A percentile compares a stretch with the other conserved stretches of the same genome.
Evolutionary conservation across 306 rosid species (phyloP).

Genomic region (Ziziphus jujuba): DNA sequence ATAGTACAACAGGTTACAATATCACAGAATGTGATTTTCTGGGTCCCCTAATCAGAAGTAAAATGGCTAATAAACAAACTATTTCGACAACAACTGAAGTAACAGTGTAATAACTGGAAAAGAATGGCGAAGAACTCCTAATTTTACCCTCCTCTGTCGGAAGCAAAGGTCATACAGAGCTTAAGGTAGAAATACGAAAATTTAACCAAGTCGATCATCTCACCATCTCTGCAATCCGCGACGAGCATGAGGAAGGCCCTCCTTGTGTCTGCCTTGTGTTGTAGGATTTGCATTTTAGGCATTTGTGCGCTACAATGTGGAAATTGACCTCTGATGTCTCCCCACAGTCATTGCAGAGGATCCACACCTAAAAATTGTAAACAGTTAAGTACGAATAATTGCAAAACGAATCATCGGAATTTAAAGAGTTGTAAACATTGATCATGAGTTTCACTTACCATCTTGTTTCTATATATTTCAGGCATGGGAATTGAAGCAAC

Average conservation of each 20-base stretch:
- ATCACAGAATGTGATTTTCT: neutral
- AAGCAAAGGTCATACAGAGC: neutral
- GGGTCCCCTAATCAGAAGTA: neutral
- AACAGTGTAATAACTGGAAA: neutral
- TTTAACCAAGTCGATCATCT: constrained; percentile 23
- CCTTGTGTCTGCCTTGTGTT: constrained; percentile 59
- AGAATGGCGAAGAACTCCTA: neutral
- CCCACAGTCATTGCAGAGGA: constrained; percentile 77
- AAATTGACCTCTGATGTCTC: constrained; percentile 54
- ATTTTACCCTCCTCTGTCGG: neutral
- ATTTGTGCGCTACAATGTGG: constrained; percentile 53
- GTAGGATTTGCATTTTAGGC: constrained; percentile 52
- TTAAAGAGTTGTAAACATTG: neutral
- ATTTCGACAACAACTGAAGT: neutral
- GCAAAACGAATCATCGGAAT: neutral
- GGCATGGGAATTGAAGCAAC: constrained; percentile 46
- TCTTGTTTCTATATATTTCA: constrained; percentile 38
- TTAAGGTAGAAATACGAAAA: neutral
- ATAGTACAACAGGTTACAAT: neutral
- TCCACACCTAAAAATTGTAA: constrained; percentile 53
- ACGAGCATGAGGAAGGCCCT: constrained; percentile 49
- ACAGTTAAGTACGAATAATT: neutral
- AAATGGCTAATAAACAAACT: neutral
- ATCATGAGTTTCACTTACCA: constrained; percentile 21
- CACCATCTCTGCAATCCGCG: constrained; percentile 40